Base-by-base conservation (phyloP, 345 rosid genomes). In the Gossypium rotundifolium region DNA sequence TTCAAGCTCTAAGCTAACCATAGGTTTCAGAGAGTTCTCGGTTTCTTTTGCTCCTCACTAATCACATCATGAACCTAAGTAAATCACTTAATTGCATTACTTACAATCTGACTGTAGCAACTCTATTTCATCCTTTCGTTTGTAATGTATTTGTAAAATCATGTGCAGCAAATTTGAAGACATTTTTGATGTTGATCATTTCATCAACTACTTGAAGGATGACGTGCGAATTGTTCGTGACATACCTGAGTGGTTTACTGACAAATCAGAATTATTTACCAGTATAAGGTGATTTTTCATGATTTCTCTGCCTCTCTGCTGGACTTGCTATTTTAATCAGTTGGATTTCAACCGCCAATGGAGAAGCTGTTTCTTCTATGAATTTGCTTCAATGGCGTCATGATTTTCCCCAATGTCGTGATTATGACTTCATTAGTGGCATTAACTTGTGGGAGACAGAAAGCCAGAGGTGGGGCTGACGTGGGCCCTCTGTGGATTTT, bases 181-280 rank as follows among this genome's bases (percentile, higher is more conserved):
- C 80, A 93, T 96, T 75, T 96, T 96, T 72, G 93, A 91, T 80
- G 99, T 93, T 48, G 92, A 96, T 80, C 97, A 91, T 87, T 96
- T 96, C 86, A 93, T 96, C 81, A 92, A 93, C 80, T 96, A 93
- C 86, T 84, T 96, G 80, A 96, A 91, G 77, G 90, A 89, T 75
- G 98, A 96, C 70, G 91, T 93, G 55, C 87, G 84, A 45, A 93
- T 96, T 77, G 98, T 96, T 78, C 92, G 95, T 20, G 99, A 93
- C 76, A 96, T 93, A 79, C 98, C 99, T 23, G 86, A 89, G 76
- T 96, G 97, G 99, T 96, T 96, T 83, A 89, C 94, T 60, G 99
- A 96, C 85, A 93, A 89, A 85, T 78, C 97, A 72, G 98, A 96
- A 81, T 84, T 96, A 64, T 93, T 93, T 80, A 78, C 93, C 55